phyloP scores from a whole-genome alignment of 1,284 basidiomycete species.

The Puccinia hordei region DNA sequence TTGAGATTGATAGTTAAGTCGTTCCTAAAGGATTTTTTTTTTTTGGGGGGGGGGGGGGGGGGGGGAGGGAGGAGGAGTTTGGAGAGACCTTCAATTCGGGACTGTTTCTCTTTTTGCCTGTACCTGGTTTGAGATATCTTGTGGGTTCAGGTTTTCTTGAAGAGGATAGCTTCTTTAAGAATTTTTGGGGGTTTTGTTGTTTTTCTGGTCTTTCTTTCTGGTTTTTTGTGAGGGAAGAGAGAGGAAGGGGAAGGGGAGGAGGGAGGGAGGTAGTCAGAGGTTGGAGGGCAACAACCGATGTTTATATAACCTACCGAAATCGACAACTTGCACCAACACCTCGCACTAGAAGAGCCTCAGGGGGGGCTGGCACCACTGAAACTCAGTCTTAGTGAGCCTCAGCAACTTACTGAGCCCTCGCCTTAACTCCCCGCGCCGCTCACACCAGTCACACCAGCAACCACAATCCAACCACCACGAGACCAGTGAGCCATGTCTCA shows the following conservation, averaged over 20 bases:
- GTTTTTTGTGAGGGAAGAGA: no score
- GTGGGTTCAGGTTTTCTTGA: no score
- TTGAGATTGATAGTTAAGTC: no score
- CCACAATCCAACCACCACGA: neutral
- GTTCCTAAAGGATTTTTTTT: no score
- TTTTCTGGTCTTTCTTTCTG: neutral
- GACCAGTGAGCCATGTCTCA: neutral
- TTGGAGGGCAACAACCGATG: neutral
- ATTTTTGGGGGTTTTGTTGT: neutral
- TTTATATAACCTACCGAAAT: neutral
- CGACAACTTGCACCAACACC: no score
- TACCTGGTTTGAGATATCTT: neutral
- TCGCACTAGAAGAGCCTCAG: neutral
- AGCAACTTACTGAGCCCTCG: conserved; percentile 8
- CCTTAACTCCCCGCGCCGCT: neutral
- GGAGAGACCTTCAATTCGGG: no score
- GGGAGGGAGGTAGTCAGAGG: no score
- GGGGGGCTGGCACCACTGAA: neutral
- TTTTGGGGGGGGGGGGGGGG: no score
- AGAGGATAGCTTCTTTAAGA: neutral
- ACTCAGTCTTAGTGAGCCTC: neutral
- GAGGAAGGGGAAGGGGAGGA: neutral
- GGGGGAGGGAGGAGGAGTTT: neutral
- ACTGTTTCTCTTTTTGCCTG: neutral
- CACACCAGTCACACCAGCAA: neutral